Base-by-base conservation (phyloP, 192 early-diverging fungal species). In the Geranomyces michiganensis region DNA sequence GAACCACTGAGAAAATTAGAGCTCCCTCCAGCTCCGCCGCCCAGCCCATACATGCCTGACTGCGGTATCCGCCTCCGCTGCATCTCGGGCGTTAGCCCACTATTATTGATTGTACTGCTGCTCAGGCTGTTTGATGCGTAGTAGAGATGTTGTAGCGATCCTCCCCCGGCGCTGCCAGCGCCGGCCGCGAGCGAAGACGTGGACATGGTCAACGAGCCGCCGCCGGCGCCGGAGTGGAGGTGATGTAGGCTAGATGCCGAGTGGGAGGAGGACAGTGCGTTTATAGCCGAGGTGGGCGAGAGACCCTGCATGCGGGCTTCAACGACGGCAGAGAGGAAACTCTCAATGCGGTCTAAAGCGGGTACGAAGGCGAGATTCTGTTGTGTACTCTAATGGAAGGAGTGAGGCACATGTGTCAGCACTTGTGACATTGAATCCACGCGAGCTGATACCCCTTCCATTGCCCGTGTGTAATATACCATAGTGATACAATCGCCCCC, bases 51-150 rank as follows among this genome's bases (percentile, higher is more conserved):
- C 62, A 64, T 1, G 43, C 62, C 62, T 61, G 68, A 15, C 15
- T 30, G 68, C 12, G 68, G 68, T 45, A 58, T 70, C 5, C 68
- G 1, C 32, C 71, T 51, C 30, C 71, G 71, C 55, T 73, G 71
- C 64, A 73, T 66, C 49, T 73, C 71, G n/a, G 71, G 71, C 14
- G 71, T 36, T 7, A 63, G 10, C 56, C 56, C 21, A n/a, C 1
- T 29, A 55, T 0, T 29, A 55, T 55, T 27, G 26, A 9, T 26
- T 48, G 36, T 9, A 15, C 36, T 65, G 32, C 64, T 27, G 21
- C 64, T 41, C 10, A 41, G 10, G 10, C 36, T 41, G 36, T 41
- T 41, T 41, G 36, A 41, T 10, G 36, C 10, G 36, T 7, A 41
- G 10, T 41, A 10, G 10, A 41, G 36, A 41, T 41, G 36, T 10